A percentile compares a stretch with the other conserved stretches of the same genome.
Conservation (phyloP, 768 basidiomycete genomes). For the Paxillus ammoniavirescens region DNA sequence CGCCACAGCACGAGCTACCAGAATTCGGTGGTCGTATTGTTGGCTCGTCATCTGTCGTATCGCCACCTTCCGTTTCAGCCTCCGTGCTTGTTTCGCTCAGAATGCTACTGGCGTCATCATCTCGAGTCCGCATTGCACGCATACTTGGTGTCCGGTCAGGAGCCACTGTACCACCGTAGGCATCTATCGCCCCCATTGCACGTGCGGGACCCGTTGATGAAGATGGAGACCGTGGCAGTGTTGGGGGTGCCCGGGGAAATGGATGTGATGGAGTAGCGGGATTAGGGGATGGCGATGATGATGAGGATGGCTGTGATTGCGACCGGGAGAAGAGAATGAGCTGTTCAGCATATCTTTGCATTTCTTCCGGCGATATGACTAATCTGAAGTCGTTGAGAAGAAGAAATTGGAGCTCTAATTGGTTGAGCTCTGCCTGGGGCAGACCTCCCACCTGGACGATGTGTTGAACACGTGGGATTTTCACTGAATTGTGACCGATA, state of each 20-base stretch:
- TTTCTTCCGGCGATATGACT: slow-evolving; percentile 83
- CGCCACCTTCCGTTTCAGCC: slow-evolving; percentile 52
- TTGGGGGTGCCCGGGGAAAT: slow-evolving; percentile 16
- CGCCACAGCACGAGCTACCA: slow-evolving; percentile 37
- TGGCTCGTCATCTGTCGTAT: slow-evolving; percentile 77
- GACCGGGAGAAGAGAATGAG: slow-evolving; percentile 70
- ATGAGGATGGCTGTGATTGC: slow-evolving; percentile 26
- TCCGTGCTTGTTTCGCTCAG: slow-evolving; percentile 43
- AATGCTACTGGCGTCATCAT: slow-evolving; percentile 34
- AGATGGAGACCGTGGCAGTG: slow-evolving; percentile 20
- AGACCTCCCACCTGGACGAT: slow-evolving; percentile 84
- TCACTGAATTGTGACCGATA: slow-evolving; percentile 2
- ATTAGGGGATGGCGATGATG: slow-evolving; percentile 23
- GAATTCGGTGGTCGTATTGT: slow-evolving; percentile 62
- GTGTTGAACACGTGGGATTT: slow-evolving; percentile 1
- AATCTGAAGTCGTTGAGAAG: slow-evolving; percentile 94
- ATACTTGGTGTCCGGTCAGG: slow-evolving; percentile 29
- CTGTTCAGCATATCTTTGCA: slow-evolving; percentile 94
- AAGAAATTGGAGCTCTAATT: slow-evolving; percentile 95
- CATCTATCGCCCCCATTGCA: slow-evolving; percentile 56
- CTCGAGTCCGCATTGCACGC: slow-evolving; percentile 24
- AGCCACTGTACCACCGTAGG: slow-evolving; percentile 43
- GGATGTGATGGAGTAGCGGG: slow-evolving; percentile 17
- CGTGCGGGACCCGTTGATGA: slow-evolving; percentile 37
- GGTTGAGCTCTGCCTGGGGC: slow-evolving; percentile 89